Conservation (phyloP, 352 stramenopile genomes). For the Aphanomyces astaci region DNA sequence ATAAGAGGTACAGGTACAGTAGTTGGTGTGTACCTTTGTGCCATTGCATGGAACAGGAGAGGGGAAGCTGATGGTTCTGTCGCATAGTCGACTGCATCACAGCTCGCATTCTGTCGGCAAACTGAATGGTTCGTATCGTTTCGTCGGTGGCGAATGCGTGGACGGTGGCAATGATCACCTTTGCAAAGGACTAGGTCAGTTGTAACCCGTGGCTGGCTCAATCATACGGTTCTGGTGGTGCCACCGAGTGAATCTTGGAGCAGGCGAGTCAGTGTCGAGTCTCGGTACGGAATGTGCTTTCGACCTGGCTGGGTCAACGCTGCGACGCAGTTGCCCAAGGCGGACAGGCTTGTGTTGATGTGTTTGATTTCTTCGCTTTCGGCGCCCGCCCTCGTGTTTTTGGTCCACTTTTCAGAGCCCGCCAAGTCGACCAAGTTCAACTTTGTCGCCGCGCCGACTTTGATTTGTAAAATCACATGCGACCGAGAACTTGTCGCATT, state of each 20-base stretch:
- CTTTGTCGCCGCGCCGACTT: conserved; percentile 42
- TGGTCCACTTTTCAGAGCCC: conserved; percentile 79
- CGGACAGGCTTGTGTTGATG: conserved; percentile 87
- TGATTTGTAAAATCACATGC: conserved; percentile 87
- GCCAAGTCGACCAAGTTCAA: conserved; percentile 67
- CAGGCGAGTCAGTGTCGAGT: conserved; percentile 81
- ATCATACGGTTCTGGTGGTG: conserved; percentile 37
- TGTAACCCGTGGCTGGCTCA: background rate
- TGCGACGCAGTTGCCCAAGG: conserved; percentile 85
- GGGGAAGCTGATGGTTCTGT: too few species aligned
- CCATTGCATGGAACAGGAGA: too few species aligned
- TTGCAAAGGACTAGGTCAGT: background rate
- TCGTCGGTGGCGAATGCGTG: conserved; percentile 44
- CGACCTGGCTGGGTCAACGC: conserved; percentile 62
- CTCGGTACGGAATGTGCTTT: conserved; percentile 86
- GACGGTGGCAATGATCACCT: conserved; percentile 53
- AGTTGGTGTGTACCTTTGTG: conserved; percentile 20
- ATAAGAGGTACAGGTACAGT: too few species aligned
- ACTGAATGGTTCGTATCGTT: conserved; percentile 69
- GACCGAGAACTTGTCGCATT: conserved; percentile 73
- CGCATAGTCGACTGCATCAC: too few species aligned
- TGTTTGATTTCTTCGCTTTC: conserved; percentile 55
- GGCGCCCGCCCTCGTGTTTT: conserved; percentile 25
- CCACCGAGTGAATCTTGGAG: conserved; percentile 75
- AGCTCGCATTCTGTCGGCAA: conserved; percentile 55